Conservation (phyloP, 345 rosid genomes). For the Salix caprea region DNA sequence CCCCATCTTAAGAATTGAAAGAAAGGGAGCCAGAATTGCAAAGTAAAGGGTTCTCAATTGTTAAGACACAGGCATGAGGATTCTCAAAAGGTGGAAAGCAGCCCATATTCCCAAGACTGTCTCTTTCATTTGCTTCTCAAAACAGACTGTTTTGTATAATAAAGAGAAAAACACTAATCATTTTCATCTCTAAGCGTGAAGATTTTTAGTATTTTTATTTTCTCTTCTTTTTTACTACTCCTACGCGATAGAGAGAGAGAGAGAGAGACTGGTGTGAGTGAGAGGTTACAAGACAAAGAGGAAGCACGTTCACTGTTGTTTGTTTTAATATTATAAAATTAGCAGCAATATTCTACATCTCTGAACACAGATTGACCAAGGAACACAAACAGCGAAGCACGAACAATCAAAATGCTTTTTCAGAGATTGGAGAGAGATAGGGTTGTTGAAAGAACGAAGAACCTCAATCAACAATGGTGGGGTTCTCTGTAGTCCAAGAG, state of each 20-base stretch:
- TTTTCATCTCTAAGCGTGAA: conserved; percentile 41
- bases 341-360: conserved; percentile 8
- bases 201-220: neutral
- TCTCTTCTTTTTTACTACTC: neutral
- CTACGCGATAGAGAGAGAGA: neutral
- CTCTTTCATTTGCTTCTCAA: conserved; percentile 2
- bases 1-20: conserved; percentile 13
- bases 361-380: conserved; percentile 21
- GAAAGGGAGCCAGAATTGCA: conserved; percentile 21
- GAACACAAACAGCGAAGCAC: conserved; percentile 38
- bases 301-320: conserved; percentile 54
- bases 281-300: conserved; percentile 32
- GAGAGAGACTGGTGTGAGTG: neutral
- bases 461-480: no score
- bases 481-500: neutral
- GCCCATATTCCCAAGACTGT: conserved; percentile 59
- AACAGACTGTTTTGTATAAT: neutral
- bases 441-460: neutral
- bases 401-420: conserved; percentile 30
- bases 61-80: conserved; percentile 52
- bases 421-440: neutral
- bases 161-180: conserved; percentile 36
- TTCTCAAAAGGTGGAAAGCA: conserved; percentile 70
- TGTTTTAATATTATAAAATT: conserved; percentile 7
- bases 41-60: conserved; percentile 21